Conservation (phyloP, 495 filamentous ascomycete species). For the Parathielavia hyrcaniae region DNA sequence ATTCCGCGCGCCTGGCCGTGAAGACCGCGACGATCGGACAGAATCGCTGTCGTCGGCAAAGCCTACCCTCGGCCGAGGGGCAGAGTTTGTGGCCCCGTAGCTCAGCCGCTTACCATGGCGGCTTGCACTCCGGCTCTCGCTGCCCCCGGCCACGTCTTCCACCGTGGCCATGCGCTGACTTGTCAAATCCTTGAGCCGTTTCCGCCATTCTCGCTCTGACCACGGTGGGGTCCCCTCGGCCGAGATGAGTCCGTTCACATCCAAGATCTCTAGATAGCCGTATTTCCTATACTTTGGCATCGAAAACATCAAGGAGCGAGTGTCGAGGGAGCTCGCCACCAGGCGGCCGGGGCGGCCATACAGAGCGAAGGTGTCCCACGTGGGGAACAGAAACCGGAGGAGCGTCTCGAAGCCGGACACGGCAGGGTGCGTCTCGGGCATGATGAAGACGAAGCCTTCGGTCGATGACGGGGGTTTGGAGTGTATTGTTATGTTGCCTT, state of each 20-base stretch:
- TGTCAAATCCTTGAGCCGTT: constrained; percentile 82
- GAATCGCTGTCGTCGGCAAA: constrained; percentile 59
- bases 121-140: constrained; percentile 53
- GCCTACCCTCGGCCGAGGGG: constrained; percentile 44
- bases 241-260: constrained; percentile 73
- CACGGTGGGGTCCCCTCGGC: constrained; percentile 70
- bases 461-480: constrained; percentile 61
- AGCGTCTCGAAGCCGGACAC: constrained; percentile 95
- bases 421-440: constrained; percentile 89
- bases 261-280: constrained; percentile 82
- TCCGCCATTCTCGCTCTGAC: constrained; percentile 86
- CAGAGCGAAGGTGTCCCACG: constrained; percentile 85
- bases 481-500: constrained; percentile 84
- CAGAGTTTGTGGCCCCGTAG: constrained; percentile 43
- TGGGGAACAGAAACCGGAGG: constrained; percentile 89
- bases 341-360: constrained; percentile 87
- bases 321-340: constrained; percentile 77
- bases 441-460: constrained; percentile 94
- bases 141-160: constrained; percentile 43
- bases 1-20: constrained; percentile 39
- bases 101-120: constrained; percentile 62
- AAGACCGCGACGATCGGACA: constrained; percentile 51
- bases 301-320: constrained; percentile 93
- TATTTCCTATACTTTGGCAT: constrained; percentile 85
- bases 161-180: constrained; percentile 61